Percentiles rank a stretch among this genome's conserved stretches.
Conservation (phyloP, 495 filamentous ascomycete genomes). For the Daldinia vernicosa region DNA sequence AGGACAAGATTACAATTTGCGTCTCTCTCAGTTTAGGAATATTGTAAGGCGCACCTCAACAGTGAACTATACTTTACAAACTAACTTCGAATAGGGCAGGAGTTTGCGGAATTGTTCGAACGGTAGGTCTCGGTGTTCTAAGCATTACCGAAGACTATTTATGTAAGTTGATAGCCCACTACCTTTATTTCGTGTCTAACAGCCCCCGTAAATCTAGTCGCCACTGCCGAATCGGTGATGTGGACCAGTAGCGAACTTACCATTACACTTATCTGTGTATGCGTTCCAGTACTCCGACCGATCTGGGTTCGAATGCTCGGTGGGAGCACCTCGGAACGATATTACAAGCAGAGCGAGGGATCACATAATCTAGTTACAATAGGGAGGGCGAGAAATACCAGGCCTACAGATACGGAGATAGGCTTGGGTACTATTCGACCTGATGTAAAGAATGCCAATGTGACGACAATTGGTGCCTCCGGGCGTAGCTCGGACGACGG, state of each 20-base stretch:
- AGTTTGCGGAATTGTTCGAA: constrained; percentile 24
- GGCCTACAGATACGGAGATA: constrained; percentile 5
- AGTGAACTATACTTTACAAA: neutral
- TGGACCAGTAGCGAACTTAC: constrained; percentile 41
- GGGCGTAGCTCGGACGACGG: neutral
- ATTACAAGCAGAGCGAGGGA: constrained; percentile 13
- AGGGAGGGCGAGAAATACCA: constrained; percentile 8
- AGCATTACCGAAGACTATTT: constrained; percentile 16
- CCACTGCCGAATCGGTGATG: constrained; percentile 20
- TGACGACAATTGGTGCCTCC: constrained; percentile 8
- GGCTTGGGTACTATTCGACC: constrained; percentile 18
- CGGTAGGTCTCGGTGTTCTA: constrained; percentile 10
- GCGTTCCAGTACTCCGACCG: constrained; percentile 37
- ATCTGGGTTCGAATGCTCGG: constrained; percentile 12
- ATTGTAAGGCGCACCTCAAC: constrained; percentile 46
- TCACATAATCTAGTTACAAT: constrained; percentile 19
- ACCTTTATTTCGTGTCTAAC: neutral
- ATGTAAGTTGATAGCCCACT: constrained; percentile 9
- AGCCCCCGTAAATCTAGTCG: neutral
- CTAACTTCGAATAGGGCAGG: constrained; percentile 10
- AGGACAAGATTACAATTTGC: constrained; percentile 59
- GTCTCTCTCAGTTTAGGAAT: constrained; percentile 60
- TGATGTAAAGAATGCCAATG: constrained; percentile 11
- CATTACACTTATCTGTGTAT: constrained; percentile 44
- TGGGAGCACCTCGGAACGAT: constrained; percentile 3